These are phyloP conservation scores for Lipomyces sp. DNA, from an alignment of 805 yeast species.

Conservation along the genomic window DNA sequence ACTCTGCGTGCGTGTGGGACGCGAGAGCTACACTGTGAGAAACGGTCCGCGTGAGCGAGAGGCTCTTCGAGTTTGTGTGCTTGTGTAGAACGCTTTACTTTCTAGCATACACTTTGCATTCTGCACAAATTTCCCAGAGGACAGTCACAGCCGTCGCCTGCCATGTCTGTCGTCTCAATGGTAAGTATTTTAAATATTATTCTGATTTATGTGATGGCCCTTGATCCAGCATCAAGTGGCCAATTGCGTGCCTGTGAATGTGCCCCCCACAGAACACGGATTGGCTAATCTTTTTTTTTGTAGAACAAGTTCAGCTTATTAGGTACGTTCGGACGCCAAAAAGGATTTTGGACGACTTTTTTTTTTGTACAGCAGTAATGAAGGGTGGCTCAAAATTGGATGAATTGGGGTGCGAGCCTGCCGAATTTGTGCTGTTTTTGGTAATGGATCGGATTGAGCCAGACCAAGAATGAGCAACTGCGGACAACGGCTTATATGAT, in stretches of 20 bases:
- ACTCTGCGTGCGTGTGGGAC: no score
- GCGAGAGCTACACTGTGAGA: not conserved
- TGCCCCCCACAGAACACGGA: not conserved
- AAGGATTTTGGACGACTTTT: not conserved
- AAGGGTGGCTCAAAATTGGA: not conserved
- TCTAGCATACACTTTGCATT: not conserved
- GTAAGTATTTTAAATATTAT: constrained; percentile 10
- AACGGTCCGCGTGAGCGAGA: not conserved
- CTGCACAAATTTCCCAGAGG: not conserved
- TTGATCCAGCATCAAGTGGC: not conserved
- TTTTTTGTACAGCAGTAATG: not conserved
- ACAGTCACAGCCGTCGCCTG: constrained; percentile 1
- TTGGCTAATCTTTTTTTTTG: not conserved
- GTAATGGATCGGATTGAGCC: not conserved
- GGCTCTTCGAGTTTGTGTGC: not conserved
- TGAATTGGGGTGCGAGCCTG: not conserved
- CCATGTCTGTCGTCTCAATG: constrained; percentile 33
- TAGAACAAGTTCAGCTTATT: constrained; percentile 35
- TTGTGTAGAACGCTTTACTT: not conserved
- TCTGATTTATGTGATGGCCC: not conserved
- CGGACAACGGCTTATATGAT: not conserved
- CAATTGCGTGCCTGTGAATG: no score
- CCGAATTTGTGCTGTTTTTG: not conserved
- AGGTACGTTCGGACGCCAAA: constrained; percentile 13
- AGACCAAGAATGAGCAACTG: not conserved